Conservation (phyloP, 2,329 filamentous ascomycete species). For the Dactylellina parvicollis region DNA sequence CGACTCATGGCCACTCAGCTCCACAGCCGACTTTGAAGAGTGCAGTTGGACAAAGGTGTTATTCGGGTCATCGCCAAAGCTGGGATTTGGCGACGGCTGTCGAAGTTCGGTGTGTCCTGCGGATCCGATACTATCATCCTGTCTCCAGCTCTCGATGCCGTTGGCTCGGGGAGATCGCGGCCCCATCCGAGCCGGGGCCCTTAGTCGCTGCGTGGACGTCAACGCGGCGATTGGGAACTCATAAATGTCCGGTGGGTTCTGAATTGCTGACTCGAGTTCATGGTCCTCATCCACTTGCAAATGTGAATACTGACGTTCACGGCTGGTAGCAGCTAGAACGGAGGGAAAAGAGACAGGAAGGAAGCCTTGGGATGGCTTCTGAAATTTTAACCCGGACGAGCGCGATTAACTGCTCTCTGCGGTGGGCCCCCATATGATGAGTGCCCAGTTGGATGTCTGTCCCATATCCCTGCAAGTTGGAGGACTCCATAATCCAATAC, state of each 20-base stretch:
- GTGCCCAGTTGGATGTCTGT: slow-evolving; percentile 37
- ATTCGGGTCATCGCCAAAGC: slow-evolving; percentile 44
- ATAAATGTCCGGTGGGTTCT: slow-evolving; percentile 33
- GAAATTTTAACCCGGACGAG: slow-evolving; percentile 34
- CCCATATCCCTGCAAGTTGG: slow-evolving; percentile 39
- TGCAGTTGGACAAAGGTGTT: slow-evolving; percentile 51
- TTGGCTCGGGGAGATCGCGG: slow-evolving; percentile 50
- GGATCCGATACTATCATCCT: slow-evolving; percentile 43
- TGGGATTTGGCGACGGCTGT: slow-evolving; percentile 48
- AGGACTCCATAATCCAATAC: slow-evolving; percentile 32
- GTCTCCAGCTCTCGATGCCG: slow-evolving; percentile 47
- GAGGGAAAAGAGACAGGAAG: slow-evolving; percentile 13
- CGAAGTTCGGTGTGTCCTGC: slow-evolving; percentile 42
- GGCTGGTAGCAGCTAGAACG: slow-evolving; percentile 3
- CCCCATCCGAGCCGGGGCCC: slow-evolving; percentile 50
- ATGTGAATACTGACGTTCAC: slow-evolving; percentile 17
- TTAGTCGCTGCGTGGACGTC: slow-evolving; percentile 50
- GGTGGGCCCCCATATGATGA: slow-evolving; percentile 34
- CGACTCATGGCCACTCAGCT: slow-evolving; percentile 48
- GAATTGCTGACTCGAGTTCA: slow-evolving; percentile 40
- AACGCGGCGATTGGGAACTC: slow-evolving; percentile 47
- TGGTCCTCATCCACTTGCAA: slow-evolving; percentile 15
- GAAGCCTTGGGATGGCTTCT: slow-evolving; percentile 18
- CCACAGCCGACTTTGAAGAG: slow-evolving; percentile 46
- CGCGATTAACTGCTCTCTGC: slow-evolving; percentile 44